Evolutionary conservation across 208 protist species (phyloP), one percentile per base, ranked within the genome.

Genomic region (Wallacemonas collosoma): DNA sequence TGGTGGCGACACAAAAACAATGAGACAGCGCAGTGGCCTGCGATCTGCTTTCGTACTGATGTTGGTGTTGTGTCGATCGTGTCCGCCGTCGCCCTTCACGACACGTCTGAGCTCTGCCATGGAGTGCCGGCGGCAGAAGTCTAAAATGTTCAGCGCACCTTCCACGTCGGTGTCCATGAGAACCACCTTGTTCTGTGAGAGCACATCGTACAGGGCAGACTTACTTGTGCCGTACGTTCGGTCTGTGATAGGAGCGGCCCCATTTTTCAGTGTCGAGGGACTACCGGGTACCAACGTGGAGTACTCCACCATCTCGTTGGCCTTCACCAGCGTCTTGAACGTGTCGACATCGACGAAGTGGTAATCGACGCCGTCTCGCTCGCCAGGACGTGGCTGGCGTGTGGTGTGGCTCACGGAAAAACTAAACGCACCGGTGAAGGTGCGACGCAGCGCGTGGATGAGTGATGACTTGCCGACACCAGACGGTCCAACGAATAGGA

Each of bases 351-450:
- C 73, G 9, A 87, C 78, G 66, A 97, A 98, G 79, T 97, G 77
- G 71, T 98, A 98, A 65, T 95, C 71, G 38, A 82, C 73, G 9
- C 95, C 95, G 67, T 97, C 53, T 26, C 75, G 67, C 82, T 98
- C 95, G 4, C 90, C 93, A 2, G 50, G 35, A 9, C 93, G 82
- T 35, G 92, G 87, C 38, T 63, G 17, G 40, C 95, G 85, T 3
- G 95, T 98, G 14, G 95, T 98, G 86, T 96, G 86, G 68, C 91
- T 97, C 8, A 98, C 84, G 45, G 81, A 90, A 57, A 98, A 98
- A 55, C 81, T 83, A 62, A 98, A 97, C 7, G 68, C 55, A 12
- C 77, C 60, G 14, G 90, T 88, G 68, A 80, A 92, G 17, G 81
- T 73, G 9, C 35, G 51, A 36, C 85, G 75, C 2, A 98, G 82